These are phyloP conservation scores for Nyctanthes arbortristis DNA, from an alignment of 257 asterid genomes.

Conservation along the genomic window DNA sequence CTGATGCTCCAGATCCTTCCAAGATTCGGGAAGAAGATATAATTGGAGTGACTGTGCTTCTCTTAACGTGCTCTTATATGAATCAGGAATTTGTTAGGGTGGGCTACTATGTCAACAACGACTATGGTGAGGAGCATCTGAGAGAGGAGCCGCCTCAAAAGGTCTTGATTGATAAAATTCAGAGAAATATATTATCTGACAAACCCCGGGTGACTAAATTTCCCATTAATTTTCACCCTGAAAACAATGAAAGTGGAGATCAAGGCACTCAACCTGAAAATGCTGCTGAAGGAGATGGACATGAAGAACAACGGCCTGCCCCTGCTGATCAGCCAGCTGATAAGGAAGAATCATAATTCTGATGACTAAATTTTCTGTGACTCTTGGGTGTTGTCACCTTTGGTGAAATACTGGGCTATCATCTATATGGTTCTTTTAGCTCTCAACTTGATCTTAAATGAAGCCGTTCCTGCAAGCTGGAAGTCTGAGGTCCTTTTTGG, in stretches of 20 bases:
- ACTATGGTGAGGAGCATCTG: constrained; percentile 81
- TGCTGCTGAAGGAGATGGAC: constrained; percentile 51
- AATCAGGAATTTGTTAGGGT: constrained; percentile 93
- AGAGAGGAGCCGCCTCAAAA: constrained; percentile 89
- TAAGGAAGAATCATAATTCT: constrained; percentile 35
- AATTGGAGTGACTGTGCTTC: constrained; percentile 89
- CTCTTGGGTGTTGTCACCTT: not conserved
- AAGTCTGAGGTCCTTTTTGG: constrained; percentile 11
- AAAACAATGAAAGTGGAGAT: constrained; percentile 63
- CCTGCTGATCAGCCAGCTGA: constrained; percentile 37
- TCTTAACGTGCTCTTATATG: constrained; percentile 88
- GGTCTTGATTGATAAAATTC: constrained; percentile 74
- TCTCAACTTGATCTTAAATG: constrained; percentile 19
- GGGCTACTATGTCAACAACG: constrained; percentile 93
- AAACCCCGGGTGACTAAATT: constrained; percentile 96
- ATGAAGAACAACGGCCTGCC: constrained; percentile 39
- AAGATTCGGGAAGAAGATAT: constrained; percentile 96
- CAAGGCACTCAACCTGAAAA: constrained; percentile 54
- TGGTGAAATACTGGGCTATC: constrained; percentile 18
- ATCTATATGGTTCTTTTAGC: constrained; percentile 18
- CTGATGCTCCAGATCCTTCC: constrained; percentile 94
- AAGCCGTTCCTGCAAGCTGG: constrained; percentile 4
- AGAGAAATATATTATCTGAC: constrained; percentile 78
- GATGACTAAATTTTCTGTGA: constrained; percentile 3
- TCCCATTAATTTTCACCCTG: constrained; percentile 81